A percentile compares a stretch with the other conserved stretches of the same genome.
These are phyloP conservation scores for Xylaria curta DNA, from an alignment of 495 filamentous ascomycete species.

Conservation along the genomic window DNA sequence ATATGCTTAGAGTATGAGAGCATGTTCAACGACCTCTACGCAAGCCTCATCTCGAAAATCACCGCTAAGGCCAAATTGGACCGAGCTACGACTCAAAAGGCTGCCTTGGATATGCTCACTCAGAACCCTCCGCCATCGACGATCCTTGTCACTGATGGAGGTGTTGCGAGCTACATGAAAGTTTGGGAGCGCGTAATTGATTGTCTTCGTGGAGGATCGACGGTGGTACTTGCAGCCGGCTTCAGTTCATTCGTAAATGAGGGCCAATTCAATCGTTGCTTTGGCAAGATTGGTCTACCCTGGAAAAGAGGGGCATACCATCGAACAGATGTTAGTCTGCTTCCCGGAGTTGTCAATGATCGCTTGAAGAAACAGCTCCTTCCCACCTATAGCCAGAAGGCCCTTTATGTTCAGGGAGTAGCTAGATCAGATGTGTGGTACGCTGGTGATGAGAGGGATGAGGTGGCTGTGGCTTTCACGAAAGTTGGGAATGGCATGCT, in stretches of 20 bases:
- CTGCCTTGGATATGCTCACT: conserved; percentile 27
- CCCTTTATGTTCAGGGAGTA: conserved; percentile 46
- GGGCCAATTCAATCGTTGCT: conserved; percentile 37
- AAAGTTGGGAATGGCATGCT: conserved; percentile 48
- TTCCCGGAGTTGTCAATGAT: conserved; percentile 35
- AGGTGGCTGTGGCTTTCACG: conserved; percentile 45
- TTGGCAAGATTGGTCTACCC: conserved; percentile 42
- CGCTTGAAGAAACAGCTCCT: conserved; percentile 35
- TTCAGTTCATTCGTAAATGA: conserved; percentile 38
- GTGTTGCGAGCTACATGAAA: conserved; percentile 25
- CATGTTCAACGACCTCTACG: conserved; percentile 15
- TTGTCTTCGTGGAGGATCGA: conserved; percentile 33
- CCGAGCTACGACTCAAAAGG: conserved; percentile 24
- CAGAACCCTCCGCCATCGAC: conserved; percentile 16
- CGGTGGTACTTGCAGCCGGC: conserved; percentile 40
- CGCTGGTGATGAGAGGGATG: conserved; percentile 3
- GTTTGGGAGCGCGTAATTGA: conserved; percentile 28
- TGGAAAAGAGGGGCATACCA: conserved; percentile 48
- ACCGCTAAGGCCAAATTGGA: conserved; percentile 20
- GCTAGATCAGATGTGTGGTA: conserved; percentile 35
- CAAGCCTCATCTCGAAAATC: conserved; percentile 15
- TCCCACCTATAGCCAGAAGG: conserved; percentile 52
- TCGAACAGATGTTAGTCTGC: conserved; percentile 27
- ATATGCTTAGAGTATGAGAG: conserved; percentile 21
- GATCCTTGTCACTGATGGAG: conserved; percentile 33